phyloP scores from a whole-genome alignment of 106 monocot species.

The Phalaenopsis equestris region DNA sequence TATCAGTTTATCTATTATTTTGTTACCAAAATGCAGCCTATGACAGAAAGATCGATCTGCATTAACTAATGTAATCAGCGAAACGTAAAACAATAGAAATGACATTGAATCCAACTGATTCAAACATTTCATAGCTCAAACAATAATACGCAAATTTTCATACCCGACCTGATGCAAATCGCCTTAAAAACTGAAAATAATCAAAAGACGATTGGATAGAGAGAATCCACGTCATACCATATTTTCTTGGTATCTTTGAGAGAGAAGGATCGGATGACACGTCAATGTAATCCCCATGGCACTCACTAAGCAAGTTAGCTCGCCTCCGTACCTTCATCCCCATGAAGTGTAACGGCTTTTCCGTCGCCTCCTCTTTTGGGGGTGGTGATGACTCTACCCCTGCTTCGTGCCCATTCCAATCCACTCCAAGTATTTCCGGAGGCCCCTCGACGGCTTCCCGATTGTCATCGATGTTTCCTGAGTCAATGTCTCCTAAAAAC shows the following conservation, averaged over 20 bases:
- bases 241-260: constrained; percentile 51
- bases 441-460: not conserved
- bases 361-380: not conserved
- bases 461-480: not conserved
- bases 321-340: constrained; percentile 44
- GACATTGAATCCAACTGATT: not conserved
- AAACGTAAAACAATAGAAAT: not conserved
- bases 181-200: not conserved
- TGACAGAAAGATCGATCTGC: not conserved
- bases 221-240: constrained; percentile 26
- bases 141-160: not conserved
- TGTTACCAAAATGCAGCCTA: not conserved
- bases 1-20: not conserved
- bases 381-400: not conserved
- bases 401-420: not conserved
- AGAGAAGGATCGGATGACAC: constrained; percentile 50
- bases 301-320: constrained; percentile 22
- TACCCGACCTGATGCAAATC: not conserved
- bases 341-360: constrained; percentile 29
- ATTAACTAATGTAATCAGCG: not conserved
- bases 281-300: constrained; percentile 60
- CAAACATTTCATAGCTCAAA: not conserved
- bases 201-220: not conserved
- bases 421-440: not conserved
- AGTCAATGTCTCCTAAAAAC: not conserved